Base-by-base conservation (phyloP, 2,329 filamentous ascomycete species). In the Zymoseptoria brevis region DNA sequence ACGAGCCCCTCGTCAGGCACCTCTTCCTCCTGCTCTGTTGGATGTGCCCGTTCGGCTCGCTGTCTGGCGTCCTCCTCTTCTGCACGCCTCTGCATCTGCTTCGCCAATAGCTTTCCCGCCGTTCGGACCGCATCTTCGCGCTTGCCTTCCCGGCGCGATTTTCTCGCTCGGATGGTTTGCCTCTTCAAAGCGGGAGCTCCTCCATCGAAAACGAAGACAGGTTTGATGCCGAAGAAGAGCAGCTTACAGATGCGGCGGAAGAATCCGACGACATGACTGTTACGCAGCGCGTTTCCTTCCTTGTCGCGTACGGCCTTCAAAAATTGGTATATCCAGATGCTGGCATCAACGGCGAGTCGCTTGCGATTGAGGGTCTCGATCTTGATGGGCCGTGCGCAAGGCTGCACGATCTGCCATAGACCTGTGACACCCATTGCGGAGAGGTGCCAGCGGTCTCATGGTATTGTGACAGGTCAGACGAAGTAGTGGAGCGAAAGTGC, bases 241-340 rank as follows among this genome's bases (percentile, higher is more conserved):
- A 99, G 82, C 74, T 99, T 99, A 82, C 94, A 99, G 73, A 99
- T 96, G 61, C 94, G 87, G 55, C 94, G 89, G 76, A 99, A 99
- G 83, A 99, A 99, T 48, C 95, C 94, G 50, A 99, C 90, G 41
- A 99, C 85, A 71, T 99, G 94, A 29, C 90, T 93, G 77, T 96
- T 99, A 64, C 92, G 90, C 56, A 99, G 81, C 1, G 94, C 94
- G 71, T 99, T 96, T 57, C 94, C 94, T 75, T 99, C 94, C 71
- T 97, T 96, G 76, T 99, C 94, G 68, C 94, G 92, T 9, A 99
- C 94, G 8, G 95, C 94, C 78, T 99, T 99, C 68, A 99, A 85
- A 71, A 99, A 99, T 72, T 99, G 94, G 80, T 99, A 99, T 68
- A 99, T 97, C 94, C 94, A 99, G 73, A 99, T 99, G 11, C 92